phyloP scores from a whole-genome alignment of 768 basidiomycete species.

The Candolleomyces eurysporus region DNA sequence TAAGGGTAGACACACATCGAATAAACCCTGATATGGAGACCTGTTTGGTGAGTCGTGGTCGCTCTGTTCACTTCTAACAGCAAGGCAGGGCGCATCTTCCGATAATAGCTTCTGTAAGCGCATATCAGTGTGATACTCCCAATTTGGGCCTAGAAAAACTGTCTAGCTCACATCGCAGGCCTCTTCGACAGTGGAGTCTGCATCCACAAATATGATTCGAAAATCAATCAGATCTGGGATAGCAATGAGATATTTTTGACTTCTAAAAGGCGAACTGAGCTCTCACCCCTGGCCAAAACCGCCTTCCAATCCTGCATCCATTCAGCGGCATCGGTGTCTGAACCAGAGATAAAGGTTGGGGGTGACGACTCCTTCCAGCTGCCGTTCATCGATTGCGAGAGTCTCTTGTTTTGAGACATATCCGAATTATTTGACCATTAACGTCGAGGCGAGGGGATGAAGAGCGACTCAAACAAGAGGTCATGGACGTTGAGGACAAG shows the following conservation, averaged over 20 bases:
- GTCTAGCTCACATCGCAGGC: constrained; percentile 65
- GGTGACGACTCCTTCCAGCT: constrained; percentile 28
- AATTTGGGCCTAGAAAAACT: not conserved
- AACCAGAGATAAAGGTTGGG: constrained; percentile 14
- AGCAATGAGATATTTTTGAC: not conserved
- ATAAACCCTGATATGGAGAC: constrained; percentile 52
- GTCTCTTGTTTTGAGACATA: constrained; percentile 36
- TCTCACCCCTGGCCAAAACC: constrained; percentile 56
- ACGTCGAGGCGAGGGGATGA: not conserved
- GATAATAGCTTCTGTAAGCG: constrained; percentile 53
- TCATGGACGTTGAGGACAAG: constrained; percentile 9
- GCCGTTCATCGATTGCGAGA: constrained; percentile 36
- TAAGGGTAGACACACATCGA: constrained; percentile 56
- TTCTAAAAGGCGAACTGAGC: not conserved
- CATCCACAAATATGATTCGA: constrained; percentile 62
- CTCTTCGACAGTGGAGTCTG: constrained; percentile 76
- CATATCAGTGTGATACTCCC: not conserved
- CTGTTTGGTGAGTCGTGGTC: constrained; percentile 20
- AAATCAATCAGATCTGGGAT: constrained; percentile 66
- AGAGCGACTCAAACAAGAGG: not conserved
- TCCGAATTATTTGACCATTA: constrained; percentile 6
- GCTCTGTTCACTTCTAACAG: constrained; percentile 33
- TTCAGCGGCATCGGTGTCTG: constrained; percentile 32
- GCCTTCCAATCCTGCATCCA: constrained; percentile 62
- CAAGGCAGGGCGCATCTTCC: constrained; percentile 64